These are phyloP conservation scores for Exophiala spinifera DNA, from an alignment of 2,329 filamentous ascomycete species.

Conservation along the genomic window DNA sequence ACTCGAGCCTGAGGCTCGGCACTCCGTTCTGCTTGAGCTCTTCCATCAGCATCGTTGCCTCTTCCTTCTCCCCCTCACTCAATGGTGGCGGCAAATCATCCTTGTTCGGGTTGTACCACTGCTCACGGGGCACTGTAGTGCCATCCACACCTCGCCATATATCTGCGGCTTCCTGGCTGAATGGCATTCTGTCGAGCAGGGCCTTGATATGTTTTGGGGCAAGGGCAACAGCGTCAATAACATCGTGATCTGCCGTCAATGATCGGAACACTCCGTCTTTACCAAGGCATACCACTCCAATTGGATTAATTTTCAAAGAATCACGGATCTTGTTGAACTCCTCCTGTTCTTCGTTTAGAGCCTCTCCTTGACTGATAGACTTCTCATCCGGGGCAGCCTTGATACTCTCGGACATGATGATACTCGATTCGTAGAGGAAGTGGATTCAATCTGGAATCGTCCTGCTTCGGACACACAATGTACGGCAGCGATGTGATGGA, in stretches of 20 bases:
- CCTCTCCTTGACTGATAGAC: too few species aligned
- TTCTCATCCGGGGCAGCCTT: too few species aligned
- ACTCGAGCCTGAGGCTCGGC: too few species aligned
- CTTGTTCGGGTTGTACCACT: not conserved
- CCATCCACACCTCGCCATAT: not conserved
- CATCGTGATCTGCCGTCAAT: not conserved
- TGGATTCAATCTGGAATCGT: too few species aligned
- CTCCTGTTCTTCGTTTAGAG: not conserved
- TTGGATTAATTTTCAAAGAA: not conserved
- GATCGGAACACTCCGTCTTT: not conserved
- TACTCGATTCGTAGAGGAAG: too few species aligned
- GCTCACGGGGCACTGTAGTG: not conserved
- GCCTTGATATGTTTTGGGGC: not conserved
- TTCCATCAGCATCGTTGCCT: not conserved
- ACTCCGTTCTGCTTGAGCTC: not conserved
- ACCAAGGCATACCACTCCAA: not conserved
- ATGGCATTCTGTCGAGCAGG: not conserved
- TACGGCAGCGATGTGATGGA: too few species aligned
- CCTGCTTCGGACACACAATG: too few species aligned
- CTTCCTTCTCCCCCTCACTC: not conserved
- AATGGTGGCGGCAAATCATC: not conserved
- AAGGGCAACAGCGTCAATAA: not conserved
- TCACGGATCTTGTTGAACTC: not conserved
- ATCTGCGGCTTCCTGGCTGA: not conserved
- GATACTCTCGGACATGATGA: too few species aligned